Conservation (phyloP, 345 rosid species). For the Stellera chamaejasme region DNA sequence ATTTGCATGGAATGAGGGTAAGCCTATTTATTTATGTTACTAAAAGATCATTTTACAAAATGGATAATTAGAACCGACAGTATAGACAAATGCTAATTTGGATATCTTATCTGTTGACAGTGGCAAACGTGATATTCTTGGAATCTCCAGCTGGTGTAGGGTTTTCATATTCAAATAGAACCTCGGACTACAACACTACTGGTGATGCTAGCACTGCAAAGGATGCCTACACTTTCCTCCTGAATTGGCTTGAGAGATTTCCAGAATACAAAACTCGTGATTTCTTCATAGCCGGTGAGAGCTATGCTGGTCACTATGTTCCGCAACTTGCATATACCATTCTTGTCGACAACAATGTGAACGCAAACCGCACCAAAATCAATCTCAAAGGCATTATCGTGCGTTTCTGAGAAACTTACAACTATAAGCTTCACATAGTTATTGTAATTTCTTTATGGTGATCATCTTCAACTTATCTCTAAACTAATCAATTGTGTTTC, state of each 20-base stretch:
- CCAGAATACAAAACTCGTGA: constrained; percentile 38
- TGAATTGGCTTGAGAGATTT: constrained; percentile 46
- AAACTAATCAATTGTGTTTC: too few relatives aligned
- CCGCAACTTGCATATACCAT: constrained; percentile 40
- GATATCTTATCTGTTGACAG: constrained; percentile 12
- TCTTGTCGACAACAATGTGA: constrained; percentile 18
- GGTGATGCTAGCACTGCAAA: constrained; percentile 25
- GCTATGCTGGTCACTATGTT: constrained; percentile 48
- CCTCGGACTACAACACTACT: constrained; percentile 16
- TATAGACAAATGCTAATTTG: too few relatives aligned
- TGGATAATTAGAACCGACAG: too few relatives aligned
- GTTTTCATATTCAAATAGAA: constrained; percentile 28
- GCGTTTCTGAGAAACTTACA: background rate
- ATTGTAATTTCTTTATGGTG: too few relatives aligned
- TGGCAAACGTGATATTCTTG: constrained; percentile 30
- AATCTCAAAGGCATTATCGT: constrained; percentile 31
- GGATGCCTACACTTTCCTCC: constrained; percentile 33
- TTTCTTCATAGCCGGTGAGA: constrained; percentile 34
- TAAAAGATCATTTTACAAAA: too few relatives aligned
- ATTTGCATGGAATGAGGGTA: constrained; percentile 31
- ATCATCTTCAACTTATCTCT: too few relatives aligned
- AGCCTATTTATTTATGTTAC: background rate
- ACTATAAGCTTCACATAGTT: too few relatives aligned
- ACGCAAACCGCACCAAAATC: constrained; percentile 18
- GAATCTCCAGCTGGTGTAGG: constrained; percentile 42